Evolutionary conservation across 352 stramenopile genomes (phyloP), one percentile per base, ranked within the genome.

Genomic region (Phytophthora uliginosa): DNA sequence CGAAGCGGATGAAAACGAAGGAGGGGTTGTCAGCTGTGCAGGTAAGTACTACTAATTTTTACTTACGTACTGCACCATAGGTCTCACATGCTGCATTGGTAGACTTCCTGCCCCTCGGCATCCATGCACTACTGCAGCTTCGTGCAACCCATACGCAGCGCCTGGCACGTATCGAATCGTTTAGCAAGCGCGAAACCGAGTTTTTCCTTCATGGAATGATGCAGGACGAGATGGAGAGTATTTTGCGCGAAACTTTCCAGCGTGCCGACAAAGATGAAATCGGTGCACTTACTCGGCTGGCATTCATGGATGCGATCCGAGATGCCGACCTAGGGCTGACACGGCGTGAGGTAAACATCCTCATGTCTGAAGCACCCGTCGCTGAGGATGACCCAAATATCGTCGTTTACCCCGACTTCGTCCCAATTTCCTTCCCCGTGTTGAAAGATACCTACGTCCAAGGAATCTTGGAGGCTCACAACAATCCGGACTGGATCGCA

Each of bases 161-260:
- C n/a, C 54, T 86, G 4, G 50, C 76, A 28, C 84, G 81, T 7
- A 72, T 78, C 22, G 83, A 86, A 9, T 65, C 67, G 1, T 86
- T 82, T n/a, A 66, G 54, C 13, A 89, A 88, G 42, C 79, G 77
- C 40, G 72, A 86, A 18, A 63, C 66, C 7, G 81, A 91, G 40
- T 70, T 81, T 34, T 83, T 95, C 45, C 59, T 93, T n/a, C 88
- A 95, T 65, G 86, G 88, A 34, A 88, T 94, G 77, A 88, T 89
- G 79, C 88, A 92, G 54, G 88, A 95, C 59, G 88, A 95, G 56
- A 83, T 93, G 58, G 88, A 95, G 56, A 93, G 84, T 71, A 77
- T 94, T 24, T 66, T 95, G 61, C 81, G 84, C 3, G 88, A 95
- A 60, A 92, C 89, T 69, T 90, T 95, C 59, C 85, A 92, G 61